Evolutionary conservation across 2,329 filamentous ascomycete genomes (phyloP).

Genomic region (Verticillium alfalfae): DNA sequence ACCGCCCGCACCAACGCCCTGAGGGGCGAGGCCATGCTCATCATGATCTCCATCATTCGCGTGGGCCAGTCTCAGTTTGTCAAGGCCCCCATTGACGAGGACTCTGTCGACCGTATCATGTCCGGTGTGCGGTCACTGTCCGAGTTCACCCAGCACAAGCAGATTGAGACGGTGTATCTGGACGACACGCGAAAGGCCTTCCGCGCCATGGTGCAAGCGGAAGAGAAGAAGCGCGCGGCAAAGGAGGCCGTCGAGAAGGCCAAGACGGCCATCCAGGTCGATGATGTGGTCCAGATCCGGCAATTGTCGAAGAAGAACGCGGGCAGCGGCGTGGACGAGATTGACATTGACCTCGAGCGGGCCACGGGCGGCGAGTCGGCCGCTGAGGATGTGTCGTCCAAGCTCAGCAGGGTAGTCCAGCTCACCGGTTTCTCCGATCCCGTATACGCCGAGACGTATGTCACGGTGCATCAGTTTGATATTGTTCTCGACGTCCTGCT

Average conservation of each 20-base stretch:
- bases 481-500: slow-evolving; percentile 94
- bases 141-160: slow-evolving; percentile 84
- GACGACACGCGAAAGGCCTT: slow-evolving; percentile 95
- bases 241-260: slow-evolving; percentile 91
- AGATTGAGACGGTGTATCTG: slow-evolving; percentile 86
- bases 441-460: slow-evolving; percentile 98
- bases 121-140: slow-evolving; percentile 88
- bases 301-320: slow-evolving; percentile 90
- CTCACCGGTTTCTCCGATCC: slow-evolving; percentile 97
- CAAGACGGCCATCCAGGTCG: slow-evolving; percentile 89
- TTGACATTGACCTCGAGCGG: slow-evolving; percentile 85
- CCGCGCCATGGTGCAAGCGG: slow-evolving; percentile 91
- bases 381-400: slow-evolving; percentile 83
- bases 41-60: slow-evolving; percentile 98
- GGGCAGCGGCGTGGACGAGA: slow-evolving; percentile 74
- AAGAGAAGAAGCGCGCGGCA: slow-evolving; percentile 95
- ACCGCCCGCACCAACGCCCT: slow-evolving; percentile 85
- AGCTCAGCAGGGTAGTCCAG: slow-evolving; percentile 93
- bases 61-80: slow-evolving; percentile 99
- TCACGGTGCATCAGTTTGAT: slow-evolving; percentile 98
- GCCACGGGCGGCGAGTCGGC: slow-evolving; percentile 85
- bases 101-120: slow-evolving; percentile 98
- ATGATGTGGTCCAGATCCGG: slow-evolving; percentile 88
- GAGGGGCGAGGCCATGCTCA: slow-evolving; percentile 95
- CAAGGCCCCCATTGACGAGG: slow-evolving; percentile 94